Percentiles rank a stretch among this genome's conserved stretches.
Conservation (phyloP, 176 grass and related monocot genomes). For the Carex cristatella region DNA sequence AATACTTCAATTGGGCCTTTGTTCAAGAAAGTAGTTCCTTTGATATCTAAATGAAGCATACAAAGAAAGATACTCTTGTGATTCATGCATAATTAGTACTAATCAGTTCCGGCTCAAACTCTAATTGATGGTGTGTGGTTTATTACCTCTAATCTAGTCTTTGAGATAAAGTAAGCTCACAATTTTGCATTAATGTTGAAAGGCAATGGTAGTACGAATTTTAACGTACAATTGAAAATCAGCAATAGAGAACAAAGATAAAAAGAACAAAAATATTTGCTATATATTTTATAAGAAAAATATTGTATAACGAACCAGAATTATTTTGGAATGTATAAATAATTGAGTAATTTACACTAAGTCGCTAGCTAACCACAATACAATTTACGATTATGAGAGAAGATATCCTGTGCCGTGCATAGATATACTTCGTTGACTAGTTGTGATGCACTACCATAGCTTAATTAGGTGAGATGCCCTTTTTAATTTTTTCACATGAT, state of each 20-base stretch:
- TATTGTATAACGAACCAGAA: neutral
- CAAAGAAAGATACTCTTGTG: neutral
- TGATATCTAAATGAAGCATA: constrained; percentile 2
- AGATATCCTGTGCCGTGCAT: neutral
- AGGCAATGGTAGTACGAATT: too few relatives aligned
- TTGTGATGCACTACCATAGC: neutral
- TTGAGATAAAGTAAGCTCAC: neutral
- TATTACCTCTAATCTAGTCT: neutral
- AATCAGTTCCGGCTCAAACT: constrained; percentile 23
- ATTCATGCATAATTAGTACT: neutral
- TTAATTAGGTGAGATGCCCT: neutral
- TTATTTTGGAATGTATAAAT: neutral
- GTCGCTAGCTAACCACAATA: neutral
- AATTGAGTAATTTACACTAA: neutral
- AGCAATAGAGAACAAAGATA: neutral
- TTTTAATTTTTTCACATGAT: neutral
- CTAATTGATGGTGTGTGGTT: constrained; percentile 2
- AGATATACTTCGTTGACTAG: neutral
- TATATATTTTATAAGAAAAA: neutral
- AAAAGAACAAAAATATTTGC: too few relatives aligned
- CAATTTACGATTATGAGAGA: neutral
- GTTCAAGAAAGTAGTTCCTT: constrained; percentile 6
- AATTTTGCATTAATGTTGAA: neutral
- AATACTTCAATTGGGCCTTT: neutral
- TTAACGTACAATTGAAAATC: neutral